Conservation (phyloP, 2,329 filamentous ascomycete species). For the Bipolaris victoriae region DNA sequence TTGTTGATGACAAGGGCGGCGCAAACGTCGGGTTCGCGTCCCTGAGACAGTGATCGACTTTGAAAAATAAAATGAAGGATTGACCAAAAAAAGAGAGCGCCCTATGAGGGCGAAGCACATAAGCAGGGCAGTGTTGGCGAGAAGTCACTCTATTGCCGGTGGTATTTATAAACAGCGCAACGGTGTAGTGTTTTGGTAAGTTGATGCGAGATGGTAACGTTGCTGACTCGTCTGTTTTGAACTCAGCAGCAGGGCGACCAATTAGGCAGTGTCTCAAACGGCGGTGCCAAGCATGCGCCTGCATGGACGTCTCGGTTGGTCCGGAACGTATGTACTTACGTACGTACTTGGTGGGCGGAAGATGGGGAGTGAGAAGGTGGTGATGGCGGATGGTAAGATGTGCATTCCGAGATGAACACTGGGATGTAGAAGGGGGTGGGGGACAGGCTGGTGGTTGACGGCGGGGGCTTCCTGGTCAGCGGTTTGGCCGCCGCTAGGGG, state of each 20-base stretch:
- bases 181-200: not conserved
- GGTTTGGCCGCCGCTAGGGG: too few relatives aligned
- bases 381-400: not conserved
- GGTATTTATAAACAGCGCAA: not conserved
- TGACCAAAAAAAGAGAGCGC: not conserved
- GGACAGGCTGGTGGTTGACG: too few relatives aligned
- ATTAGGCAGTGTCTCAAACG: not conserved
- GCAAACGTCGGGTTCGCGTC: conserved; percentile 16
- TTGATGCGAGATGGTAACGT: conserved; percentile 1
- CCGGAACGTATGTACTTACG: not conserved
- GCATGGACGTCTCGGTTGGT: conserved; percentile 11
- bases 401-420: not conserved
- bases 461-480: not conserved
- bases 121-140: not conserved
- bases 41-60: conserved; percentile 14
- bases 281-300: not conserved
- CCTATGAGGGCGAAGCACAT: not conserved
- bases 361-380: not conserved
- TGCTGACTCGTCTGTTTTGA: conserved; percentile 14
- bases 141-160: not conserved
- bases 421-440: too few relatives aligned
- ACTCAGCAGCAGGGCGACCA: conserved; percentile 10
- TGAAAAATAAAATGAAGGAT: not conserved
- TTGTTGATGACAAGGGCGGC: conserved; percentile 16
- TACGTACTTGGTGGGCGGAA: not conserved